phyloP scores from a whole-genome alignment of 768 basidiomycete genomes.

The Russula vinacea region DNA sequence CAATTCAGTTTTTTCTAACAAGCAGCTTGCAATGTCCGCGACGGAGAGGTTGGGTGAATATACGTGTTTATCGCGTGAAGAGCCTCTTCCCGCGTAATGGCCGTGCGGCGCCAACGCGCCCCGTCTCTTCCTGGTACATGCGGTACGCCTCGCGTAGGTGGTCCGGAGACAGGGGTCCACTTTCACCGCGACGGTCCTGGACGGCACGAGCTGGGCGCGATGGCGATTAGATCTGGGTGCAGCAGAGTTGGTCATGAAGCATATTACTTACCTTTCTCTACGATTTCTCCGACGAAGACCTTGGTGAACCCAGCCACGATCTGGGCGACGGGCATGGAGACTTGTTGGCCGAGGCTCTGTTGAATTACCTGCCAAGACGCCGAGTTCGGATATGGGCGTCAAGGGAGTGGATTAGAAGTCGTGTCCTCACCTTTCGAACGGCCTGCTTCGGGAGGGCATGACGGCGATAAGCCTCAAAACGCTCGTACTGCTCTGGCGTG shows the following conservation, averaged over 20 bases:
- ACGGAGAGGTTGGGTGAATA: slow-evolving; percentile 1
- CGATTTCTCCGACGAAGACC: slow-evolving; percentile 90
- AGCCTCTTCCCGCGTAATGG: slow-evolving; percentile 67
- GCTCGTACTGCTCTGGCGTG: slow-evolving; percentile 76
- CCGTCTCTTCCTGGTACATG: slow-evolving; percentile 76
- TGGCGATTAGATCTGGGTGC: slow-evolving; percentile 4
- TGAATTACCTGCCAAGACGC: slow-evolving; percentile 64
- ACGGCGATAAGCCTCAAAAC: slow-evolving; percentile 84
- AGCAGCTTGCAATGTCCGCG: neutral
- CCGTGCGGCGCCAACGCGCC: slow-evolving; percentile 73
- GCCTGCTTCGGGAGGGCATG: slow-evolving; percentile 81
- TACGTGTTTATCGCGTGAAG: slow-evolving; percentile 42
- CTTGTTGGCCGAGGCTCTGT: slow-evolving; percentile 74
- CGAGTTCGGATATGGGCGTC: slow-evolving; percentile 12
- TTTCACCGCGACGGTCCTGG: slow-evolving; percentile 66
- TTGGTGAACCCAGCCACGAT: slow-evolving; percentile 88
- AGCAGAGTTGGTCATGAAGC: neutral
- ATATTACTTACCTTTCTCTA: slow-evolving; percentile 66
- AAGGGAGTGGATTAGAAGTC: neutral
- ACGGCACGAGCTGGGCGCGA: slow-evolving; percentile 61
- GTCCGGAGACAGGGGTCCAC: slow-evolving; percentile 80
- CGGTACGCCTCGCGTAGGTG: slow-evolving; percentile 89
- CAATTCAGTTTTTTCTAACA: neutral
- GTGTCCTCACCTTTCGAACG: slow-evolving; percentile 62
- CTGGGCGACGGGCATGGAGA: slow-evolving; percentile 83